Evolutionary conservation across 257 asterid species (phyloP).

Genomic region (Leonotis leonurus): DNA sequence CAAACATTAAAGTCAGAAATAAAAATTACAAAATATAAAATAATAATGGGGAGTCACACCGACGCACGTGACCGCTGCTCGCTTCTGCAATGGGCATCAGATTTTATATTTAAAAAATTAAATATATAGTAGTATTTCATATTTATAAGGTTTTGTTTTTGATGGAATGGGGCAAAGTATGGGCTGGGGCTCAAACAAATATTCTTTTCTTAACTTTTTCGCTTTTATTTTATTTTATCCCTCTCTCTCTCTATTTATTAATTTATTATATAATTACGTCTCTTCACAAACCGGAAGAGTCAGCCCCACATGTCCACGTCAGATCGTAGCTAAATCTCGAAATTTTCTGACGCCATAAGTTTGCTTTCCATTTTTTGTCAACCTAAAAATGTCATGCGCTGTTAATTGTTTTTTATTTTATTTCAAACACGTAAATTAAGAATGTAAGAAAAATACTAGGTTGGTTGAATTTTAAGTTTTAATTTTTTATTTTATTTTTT

Average conservation of each 20-base stretch:
- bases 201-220: not conserved
- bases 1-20: slow-evolving; percentile 13
- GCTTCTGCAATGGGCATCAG: slow-evolving; percentile 19
- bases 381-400: too few relatives aligned
- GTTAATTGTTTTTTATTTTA: too few relatives aligned
- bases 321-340: slow-evolving; percentile 7
- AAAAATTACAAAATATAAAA: not conserved
- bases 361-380: slow-evolving; percentile 17
- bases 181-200: too few relatives aligned
- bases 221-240: not conserved
- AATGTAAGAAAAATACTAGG: too few relatives aligned
- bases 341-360: slow-evolving; percentile 25
- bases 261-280: slow-evolving; percentile 21
- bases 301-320: slow-evolving; percentile 32
- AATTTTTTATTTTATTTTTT: too few relatives aligned
- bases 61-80: slow-evolving; percentile 49
- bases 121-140: too few relatives aligned
- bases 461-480: too few relatives aligned
- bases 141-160: slow-evolving; percentile 1
- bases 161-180: slow-evolving; percentile 37
- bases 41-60: slow-evolving; percentile 34
- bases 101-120: slow-evolving; percentile 5
- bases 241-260: not conserved
- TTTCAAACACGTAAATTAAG: too few relatives aligned
- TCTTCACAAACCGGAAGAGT: slow-evolving; percentile 28